A percentile compares a stretch with the other conserved stretches of the same genome.
phyloP scores from a whole-genome alignment of 257 asterid species.

The Ballota nigra region DNA sequence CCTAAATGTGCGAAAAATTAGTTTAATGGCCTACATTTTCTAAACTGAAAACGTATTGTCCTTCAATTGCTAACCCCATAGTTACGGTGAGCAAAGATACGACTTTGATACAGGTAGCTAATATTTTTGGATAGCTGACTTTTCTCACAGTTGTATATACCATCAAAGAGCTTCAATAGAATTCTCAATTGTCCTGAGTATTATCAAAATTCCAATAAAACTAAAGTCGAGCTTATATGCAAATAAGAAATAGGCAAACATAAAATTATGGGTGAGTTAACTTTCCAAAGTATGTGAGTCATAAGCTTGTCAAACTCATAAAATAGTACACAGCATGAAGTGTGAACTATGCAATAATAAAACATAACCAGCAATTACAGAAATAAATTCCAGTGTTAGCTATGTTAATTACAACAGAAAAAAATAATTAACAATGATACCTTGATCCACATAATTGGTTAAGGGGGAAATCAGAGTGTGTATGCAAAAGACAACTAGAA shows the following conservation, averaged over 20 bases:
- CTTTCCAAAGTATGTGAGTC: background rate
- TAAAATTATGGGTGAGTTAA: background rate
- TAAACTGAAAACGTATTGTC: too few relatives aligned
- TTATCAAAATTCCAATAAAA: background rate
- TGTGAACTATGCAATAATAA: background rate
- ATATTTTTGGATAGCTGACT: background rate
- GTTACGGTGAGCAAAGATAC: background rate
- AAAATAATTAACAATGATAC: background rate
- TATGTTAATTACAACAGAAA: background rate
- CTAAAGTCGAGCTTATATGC: background rate
- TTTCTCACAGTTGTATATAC: background rate
- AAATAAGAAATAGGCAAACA: background rate
- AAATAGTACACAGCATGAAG: background rate
- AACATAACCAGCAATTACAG: background rate
- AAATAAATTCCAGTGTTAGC: background rate
- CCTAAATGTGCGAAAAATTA: too few relatives aligned
- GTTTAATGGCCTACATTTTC: too few relatives aligned
- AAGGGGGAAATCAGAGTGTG: conserved; percentile 4
- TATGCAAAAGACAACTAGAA: background rate
- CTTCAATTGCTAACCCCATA: too few relatives aligned
- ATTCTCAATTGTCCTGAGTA: background rate
- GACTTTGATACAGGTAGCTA: background rate
- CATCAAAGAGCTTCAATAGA: background rate
- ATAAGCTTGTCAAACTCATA: background rate
- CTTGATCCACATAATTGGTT: background rate